A percentile compares a stretch with the other conserved stretches of the same genome.
phyloP scores from a whole-genome alignment of 495 filamentous ascomycete genomes.

The Neurospora terricola region DNA sequence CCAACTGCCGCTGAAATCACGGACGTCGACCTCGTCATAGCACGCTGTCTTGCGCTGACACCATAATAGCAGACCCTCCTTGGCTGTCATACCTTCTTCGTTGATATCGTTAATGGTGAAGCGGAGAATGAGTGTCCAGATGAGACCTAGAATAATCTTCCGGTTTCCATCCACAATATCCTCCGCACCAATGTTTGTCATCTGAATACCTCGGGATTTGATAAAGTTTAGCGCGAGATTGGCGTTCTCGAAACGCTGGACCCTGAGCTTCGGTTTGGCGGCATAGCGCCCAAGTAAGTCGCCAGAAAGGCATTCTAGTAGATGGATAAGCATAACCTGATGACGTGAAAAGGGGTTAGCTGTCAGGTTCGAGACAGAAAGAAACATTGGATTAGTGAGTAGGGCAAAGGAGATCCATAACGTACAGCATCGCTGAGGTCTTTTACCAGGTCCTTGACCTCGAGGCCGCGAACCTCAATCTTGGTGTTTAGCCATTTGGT shows the following conservation, averaged over 20 bases:
- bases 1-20: conserved; percentile 92
- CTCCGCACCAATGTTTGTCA: conserved; percentile 97
- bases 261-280: conserved; percentile 85
- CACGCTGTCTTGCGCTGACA: conserved; percentile 98
- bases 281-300: conserved; percentile 96
- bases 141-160: conserved; percentile 93
- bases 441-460: conserved; percentile 71
- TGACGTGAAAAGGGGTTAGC: neutral
- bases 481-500: conserved; percentile 99
- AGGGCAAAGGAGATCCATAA: conserved; percentile 7
- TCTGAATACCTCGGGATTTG: conserved; percentile 79
- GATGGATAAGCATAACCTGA: conserved; percentile 87
- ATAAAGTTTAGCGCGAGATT: conserved; percentile 92
- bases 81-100: conserved; percentile 93
- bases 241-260: conserved; percentile 97
- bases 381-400: conserved; percentile 2
- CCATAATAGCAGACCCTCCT: conserved; percentile 91
- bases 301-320: conserved; percentile 87
- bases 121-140: conserved; percentile 94
- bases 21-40: conserved; percentile 90
- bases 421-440: conserved; percentile 91
- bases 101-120: conserved; percentile 99
- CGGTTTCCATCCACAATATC: conserved; percentile 97
- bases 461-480: conserved; percentile 61
- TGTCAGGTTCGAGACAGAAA: neutral